A percentile compares a stretch with the other conserved stretches of the same genome.
Evolutionary conservation across 345 rosid species (phyloP).

Genomic region (Punica granatum): DNA sequence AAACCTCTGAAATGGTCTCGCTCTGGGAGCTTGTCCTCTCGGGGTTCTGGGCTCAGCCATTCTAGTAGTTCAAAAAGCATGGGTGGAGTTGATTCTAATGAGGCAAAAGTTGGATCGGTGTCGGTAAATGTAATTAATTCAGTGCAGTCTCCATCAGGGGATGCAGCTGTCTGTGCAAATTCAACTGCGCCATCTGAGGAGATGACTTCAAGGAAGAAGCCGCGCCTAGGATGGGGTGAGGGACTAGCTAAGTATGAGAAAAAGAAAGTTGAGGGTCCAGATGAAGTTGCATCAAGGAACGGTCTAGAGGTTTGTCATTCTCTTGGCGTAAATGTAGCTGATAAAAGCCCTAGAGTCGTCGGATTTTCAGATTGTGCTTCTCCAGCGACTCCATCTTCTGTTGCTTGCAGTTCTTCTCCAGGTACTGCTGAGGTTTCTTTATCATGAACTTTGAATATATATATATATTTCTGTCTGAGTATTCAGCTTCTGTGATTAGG

Average conservation of each 20-base stretch:
- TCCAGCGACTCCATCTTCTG: conserved; percentile 89
- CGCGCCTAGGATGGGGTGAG: conserved; percentile 95
- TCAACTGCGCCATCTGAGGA: conserved; percentile 50
- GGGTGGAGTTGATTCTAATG: conserved; percentile 63
- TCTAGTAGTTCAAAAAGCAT: conserved; percentile 84
- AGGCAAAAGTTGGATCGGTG: conserved; percentile 43
- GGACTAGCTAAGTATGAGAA: conserved; percentile 95
- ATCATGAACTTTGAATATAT: background rate
- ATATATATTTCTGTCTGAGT: background rate
- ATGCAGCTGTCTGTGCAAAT: conserved; percentile 49
- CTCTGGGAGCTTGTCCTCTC: conserved; percentile 75
- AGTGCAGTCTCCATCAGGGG: conserved; percentile 59
- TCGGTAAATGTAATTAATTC: conserved; percentile 36
- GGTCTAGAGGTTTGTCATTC: conserved; percentile 40
- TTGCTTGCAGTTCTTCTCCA: conserved; percentile 90
- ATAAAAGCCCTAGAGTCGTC: conserved; percentile 54
- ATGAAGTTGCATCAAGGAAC: conserved; percentile 38
- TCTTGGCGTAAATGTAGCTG: conserved; percentile 35
- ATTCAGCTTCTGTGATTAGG: too few relatives aligned
- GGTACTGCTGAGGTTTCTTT: conserved; percentile 29
- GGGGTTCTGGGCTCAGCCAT: conserved; percentile 82
- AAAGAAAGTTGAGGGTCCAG: conserved; percentile 76
- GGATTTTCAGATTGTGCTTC: conserved; percentile 64
- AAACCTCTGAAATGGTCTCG: conserved; percentile 71
- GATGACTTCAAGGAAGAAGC: conserved; percentile 65